Evolutionary conservation across 192 early-diverging fungal species (phyloP).

Genomic region (Backusella luteola): DNA sequence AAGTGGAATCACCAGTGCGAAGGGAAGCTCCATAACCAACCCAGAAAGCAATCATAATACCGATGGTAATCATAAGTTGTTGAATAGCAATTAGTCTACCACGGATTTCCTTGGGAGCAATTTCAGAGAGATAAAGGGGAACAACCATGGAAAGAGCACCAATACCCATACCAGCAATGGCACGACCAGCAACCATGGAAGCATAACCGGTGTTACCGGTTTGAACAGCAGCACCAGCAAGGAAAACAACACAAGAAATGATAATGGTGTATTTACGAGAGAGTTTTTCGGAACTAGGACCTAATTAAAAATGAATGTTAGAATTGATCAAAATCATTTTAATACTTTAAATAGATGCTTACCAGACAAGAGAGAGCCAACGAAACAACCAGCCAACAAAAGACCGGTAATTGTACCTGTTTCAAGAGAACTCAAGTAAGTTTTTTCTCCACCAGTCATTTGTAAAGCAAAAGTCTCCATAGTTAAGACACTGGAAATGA

Average conservation of each 20-base stretch:
- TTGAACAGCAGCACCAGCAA: conserved; percentile 74
- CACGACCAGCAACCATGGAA: conserved; percentile 70
- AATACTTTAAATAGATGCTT: neutral
- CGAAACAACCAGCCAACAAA: conserved; percentile 69
- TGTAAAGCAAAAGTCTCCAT: conserved; percentile 45
- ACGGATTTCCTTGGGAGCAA: conserved; percentile 78
- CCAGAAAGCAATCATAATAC: conserved; percentile 63
- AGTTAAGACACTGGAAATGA: conserved; percentile 61
- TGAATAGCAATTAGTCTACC: conserved; percentile 82
- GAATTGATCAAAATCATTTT: neutral
- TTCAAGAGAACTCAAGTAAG: conserved; percentile 7
- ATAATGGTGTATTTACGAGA: conserved; percentile 70
- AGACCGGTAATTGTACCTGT: conserved; percentile 48
- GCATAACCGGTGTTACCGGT: conserved; percentile 48
- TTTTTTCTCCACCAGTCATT: neutral
- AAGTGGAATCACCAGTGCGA: conserved; percentile 45
- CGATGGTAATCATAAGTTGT: conserved; percentile 92
- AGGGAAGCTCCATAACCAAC: conserved; percentile 28
- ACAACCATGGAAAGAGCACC: conserved; percentile 28
- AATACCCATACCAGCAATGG: conserved; percentile 64
- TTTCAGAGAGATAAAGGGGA: conserved; percentile 53
- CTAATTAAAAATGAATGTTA: conserved; percentile 1
- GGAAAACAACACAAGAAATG: conserved; percentile 59
- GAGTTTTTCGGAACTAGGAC: conserved; percentile 30
- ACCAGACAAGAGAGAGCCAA: conserved; percentile 67